Percentiles rank a stretch among this genome's conserved stretches.
phyloP scores from a whole-genome alignment of 2,329 filamentous ascomycete genomes.

The Stagonosporopsis tanaceti region DNA sequence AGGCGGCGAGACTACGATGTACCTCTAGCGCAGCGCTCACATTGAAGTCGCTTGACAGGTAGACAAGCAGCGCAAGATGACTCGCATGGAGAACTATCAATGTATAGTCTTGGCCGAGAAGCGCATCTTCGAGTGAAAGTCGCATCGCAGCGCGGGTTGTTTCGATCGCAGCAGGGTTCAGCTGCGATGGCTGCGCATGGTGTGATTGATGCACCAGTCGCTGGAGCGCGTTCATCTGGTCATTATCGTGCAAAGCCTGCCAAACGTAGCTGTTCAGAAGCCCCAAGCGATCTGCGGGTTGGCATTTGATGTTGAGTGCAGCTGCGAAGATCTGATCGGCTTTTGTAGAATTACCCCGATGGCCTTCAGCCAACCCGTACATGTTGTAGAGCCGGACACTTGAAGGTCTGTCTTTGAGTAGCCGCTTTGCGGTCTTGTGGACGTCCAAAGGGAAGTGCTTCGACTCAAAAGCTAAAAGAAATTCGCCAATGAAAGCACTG shows the following conservation, averaged over 20 bases:
- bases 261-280: slow-evolving; percentile 71
- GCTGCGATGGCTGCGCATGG: background rate
- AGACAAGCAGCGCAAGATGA: slow-evolving; percentile 70
- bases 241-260: slow-evolving; percentile 64
- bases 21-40: slow-evolving; percentile 49
- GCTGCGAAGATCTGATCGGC: slow-evolving; percentile 72
- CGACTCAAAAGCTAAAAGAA: slow-evolving; percentile 73
- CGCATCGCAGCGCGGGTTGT: background rate
- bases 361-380: slow-evolving; percentile 76
- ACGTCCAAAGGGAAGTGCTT: slow-evolving; percentile 61
- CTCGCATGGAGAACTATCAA: slow-evolving; percentile 65
- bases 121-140: slow-evolving; percentile 59
- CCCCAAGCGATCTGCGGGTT: slow-evolving; percentile 57
- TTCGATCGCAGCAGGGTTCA: slow-evolving; percentile 6
- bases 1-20: slow-evolving; percentile 41
- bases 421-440: slow-evolving; percentile 74
- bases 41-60: slow-evolving; percentile 61
- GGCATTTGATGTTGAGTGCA: slow-evolving; percentile 67
- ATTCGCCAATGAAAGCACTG: slow-evolving; percentile 67
- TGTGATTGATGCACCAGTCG: slow-evolving; percentile 34
- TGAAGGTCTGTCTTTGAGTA: slow-evolving; percentile 73
- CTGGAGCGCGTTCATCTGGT: slow-evolving; percentile 45
- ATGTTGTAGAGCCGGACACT: slow-evolving; percentile 77
- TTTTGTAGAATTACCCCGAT: slow-evolving; percentile 63
- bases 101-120: slow-evolving; percentile 56